A percentile compares a stretch with the other conserved stretches of the same genome.
Conservation (phyloP, 139 green algal genomes). For the Chloropicon primus region DNA sequence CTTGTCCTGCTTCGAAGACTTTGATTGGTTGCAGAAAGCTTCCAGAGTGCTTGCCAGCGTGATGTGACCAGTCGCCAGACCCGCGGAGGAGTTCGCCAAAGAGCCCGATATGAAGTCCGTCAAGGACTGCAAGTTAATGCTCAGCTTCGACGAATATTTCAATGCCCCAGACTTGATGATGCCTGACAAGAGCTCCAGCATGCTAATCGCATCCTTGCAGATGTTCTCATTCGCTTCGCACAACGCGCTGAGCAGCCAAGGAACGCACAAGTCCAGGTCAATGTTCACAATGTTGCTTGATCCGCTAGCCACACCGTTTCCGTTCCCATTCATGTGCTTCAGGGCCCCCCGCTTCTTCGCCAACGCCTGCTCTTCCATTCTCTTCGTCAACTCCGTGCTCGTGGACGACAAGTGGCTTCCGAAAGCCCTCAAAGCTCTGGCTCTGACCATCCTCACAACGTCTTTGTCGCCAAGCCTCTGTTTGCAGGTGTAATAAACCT, state of each 20-base stretch:
- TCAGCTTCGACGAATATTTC: neutral
- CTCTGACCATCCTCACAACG: neutral
- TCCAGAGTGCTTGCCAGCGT: neutral
- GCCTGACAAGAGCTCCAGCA: neutral
- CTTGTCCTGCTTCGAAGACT: neutral
- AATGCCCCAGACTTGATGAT: neutral
- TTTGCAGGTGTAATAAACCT: neutral
- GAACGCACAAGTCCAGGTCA: neutral
- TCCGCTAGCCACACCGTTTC: neutral
- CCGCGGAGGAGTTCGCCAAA: neutral
- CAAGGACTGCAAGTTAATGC: neutral
- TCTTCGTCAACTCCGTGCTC: neutral
- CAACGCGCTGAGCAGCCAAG: neutral
- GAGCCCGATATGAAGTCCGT: neutral
- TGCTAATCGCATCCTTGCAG: neutral
- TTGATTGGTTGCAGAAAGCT: neutral
- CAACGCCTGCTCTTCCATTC: neutral
- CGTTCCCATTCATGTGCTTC: neutral
- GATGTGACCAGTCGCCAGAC: neutral
- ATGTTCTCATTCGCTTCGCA: neutral
- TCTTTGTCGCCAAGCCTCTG: neutral
- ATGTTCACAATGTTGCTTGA: neutral
- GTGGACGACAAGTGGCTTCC: neutral
- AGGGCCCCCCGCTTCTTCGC: neutral
- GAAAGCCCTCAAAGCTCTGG: neutral